Conservation (phyloP, 257 asterid genomes). For the Eucommia ulmoides region DNA sequence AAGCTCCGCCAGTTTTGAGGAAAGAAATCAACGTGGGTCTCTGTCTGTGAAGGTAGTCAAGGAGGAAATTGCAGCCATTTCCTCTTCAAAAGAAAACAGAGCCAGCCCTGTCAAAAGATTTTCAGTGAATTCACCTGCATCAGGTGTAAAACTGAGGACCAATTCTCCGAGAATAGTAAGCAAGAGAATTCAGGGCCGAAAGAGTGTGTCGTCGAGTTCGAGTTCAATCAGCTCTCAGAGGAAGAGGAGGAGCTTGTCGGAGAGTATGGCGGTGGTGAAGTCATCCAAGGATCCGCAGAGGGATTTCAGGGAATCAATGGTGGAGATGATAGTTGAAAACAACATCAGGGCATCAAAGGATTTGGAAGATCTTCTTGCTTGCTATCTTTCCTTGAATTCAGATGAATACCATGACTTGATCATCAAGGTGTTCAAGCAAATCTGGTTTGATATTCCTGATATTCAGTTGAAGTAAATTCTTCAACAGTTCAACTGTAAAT, state of each 20-base stretch:
- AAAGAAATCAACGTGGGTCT: not conserved
- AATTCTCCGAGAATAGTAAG: slow-evolving; percentile 8
- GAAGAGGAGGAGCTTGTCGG: slow-evolving; percentile 30
- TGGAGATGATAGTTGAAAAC: slow-evolving; percentile 69
- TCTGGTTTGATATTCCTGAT: slow-evolving; percentile 44
- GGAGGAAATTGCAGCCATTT: not conserved
- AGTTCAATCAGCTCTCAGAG: slow-evolving; percentile 13
- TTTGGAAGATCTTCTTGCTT: slow-evolving; percentile 53
- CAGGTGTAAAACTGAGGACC: slow-evolving; percentile 4
- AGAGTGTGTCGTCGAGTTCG: slow-evolving; percentile 18
- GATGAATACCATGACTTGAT: slow-evolving; percentile 49
- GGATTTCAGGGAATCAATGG: slow-evolving; percentile 61
- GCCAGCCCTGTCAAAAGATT: not conserved
- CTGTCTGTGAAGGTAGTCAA: slow-evolving; percentile 1
- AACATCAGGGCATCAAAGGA: slow-evolving; percentile 34
- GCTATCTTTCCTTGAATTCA: slow-evolving; percentile 50
- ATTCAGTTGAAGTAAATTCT: slow-evolving; percentile 16
- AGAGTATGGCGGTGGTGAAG: slow-evolving; percentile 51
- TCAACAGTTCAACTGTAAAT: not conserved
- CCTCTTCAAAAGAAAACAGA: not conserved
- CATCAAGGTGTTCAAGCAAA: slow-evolving; percentile 51
- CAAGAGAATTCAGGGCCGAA: slow-evolving; percentile 7
- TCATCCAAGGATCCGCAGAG: slow-evolving; percentile 41
- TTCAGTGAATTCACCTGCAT: slow-evolving; percentile 3
- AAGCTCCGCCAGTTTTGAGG: not conserved